Base-by-base conservation (phyloP, 2,329 filamentous ascomycete genomes). In the Aspergillus pseudonomiae region DNA sequence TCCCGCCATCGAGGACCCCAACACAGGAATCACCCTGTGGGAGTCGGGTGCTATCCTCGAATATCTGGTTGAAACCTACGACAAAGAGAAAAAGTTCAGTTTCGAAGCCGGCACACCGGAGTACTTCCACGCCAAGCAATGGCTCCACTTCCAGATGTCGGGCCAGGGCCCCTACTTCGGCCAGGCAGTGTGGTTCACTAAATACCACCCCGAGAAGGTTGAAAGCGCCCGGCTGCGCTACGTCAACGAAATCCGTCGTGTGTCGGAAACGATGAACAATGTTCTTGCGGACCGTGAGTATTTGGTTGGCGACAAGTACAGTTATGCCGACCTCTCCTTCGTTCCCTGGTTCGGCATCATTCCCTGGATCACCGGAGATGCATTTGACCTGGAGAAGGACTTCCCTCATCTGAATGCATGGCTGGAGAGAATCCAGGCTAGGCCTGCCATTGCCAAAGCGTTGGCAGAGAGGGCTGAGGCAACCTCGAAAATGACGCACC, bases 91-190 rank as follows among this genome's bases (percentile, higher is more conserved):
- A 46, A 75, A 74, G 54, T 61, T 83, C 28, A 77, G 74, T 55
- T 82, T 79, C 64, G 63, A 62, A 7, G 57, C 69, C 0, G 70
- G 72, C 2, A 73, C 70, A 5, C 70, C 74, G 3, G 79, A 82
- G 36, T 72, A 69, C 57, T 79, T 77, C 64, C 71, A 75, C 2
- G 75, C 77, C 4, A 78, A 78, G 63, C 80, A 82, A 46, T 84
- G 79, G 77, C 75, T 84, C 5, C 77, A 76, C 68, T 82, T 78
- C 71, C 81, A 84, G 70, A 72, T 73, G 46, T 75, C 76, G 2
- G 81, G 81, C 9, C 82, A 84, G 65, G 82, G 81, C 1, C 82
- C 82, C 0, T 84, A 84, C 68, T 84, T 77, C 63, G 83, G 83
- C 16, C 82, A 84, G 68, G 73, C 72, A 0, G 74, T 71, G 32